A percentile compares a stretch with the other conserved stretches of the same genome.
Evolutionary conservation across 2,329 filamentous ascomycete species (phyloP).

Genomic region (Ascochyta clinopodiicola): DNA sequence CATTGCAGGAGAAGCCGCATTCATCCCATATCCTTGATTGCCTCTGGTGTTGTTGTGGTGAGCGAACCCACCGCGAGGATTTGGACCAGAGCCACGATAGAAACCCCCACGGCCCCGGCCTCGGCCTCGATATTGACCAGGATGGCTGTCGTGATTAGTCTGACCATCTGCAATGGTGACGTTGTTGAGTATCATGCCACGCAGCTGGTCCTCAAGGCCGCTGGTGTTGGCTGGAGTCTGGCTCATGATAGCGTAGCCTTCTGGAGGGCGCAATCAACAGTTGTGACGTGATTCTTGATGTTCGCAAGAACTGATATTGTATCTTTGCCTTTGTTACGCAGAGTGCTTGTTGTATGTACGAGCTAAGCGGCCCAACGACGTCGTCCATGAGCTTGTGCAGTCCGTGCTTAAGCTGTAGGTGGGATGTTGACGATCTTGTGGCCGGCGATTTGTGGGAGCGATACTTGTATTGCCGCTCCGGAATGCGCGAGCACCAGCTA

Average conservation of each 20-base stretch:
- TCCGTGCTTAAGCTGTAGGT: constrained; percentile 12
- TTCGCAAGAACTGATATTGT: not conserved
- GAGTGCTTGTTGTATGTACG: not conserved
- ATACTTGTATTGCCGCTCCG: not conserved
- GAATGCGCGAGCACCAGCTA: not conserved
- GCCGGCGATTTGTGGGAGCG: not conserved
- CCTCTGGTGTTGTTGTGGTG: constrained; percentile 15
- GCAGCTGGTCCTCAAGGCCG: constrained; percentile 61
- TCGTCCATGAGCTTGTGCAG: not conserved
- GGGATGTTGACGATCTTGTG: not conserved
- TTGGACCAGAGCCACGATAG: constrained; percentile 19
- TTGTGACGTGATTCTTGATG: not conserved
- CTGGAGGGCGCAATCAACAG: not conserved
- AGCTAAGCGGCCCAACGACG: not conserved
- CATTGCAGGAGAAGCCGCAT: constrained; percentile 2
- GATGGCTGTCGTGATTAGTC: constrained; percentile 24
- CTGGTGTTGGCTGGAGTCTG: constrained; percentile 14
- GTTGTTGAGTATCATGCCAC: constrained; percentile 66
- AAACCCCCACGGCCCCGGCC: constrained; percentile 29
- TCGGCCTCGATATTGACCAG: constrained; percentile 29
- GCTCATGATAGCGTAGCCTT: constrained; percentile 26
- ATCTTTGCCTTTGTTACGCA: not conserved
- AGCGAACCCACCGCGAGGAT: constrained; percentile 10
- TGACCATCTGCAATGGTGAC: constrained; percentile 39
- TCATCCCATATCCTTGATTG: constrained; percentile 12